Conservation (phyloP, 2,329 filamentous ascomycete species). For the Pseudocercospora ulei region DNA sequence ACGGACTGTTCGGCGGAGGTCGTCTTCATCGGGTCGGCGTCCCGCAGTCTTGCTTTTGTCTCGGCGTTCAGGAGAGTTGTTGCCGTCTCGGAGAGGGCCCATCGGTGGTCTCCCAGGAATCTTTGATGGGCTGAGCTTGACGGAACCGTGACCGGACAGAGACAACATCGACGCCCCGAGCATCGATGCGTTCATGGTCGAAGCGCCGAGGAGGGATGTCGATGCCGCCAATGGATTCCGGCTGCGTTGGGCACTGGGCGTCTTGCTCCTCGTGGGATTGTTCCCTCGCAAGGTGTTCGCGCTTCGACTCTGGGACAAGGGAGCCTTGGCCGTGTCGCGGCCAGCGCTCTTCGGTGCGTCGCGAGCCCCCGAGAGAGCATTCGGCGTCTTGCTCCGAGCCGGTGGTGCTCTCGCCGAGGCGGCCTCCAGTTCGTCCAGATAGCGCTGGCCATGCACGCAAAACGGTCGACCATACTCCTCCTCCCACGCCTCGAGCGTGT, state of each 20-base stretch:
- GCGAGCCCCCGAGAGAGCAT: constrained; percentile 25
- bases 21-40: constrained; percentile 33
- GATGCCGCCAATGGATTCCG: constrained; percentile 28
- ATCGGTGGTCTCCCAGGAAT: constrained; percentile 60
- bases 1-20: constrained; percentile 37
- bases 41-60: constrained; percentile 30
- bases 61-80: constrained; percentile 70
- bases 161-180: constrained; percentile 18
- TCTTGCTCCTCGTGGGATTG: constrained; percentile 39
- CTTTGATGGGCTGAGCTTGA: constrained; percentile 50
- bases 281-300: constrained; percentile 38
- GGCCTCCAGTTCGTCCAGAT: constrained; percentile 71
- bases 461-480: constrained; percentile 91
- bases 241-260: constrained; percentile 36
- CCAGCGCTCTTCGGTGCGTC: constrained; percentile 30
- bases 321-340: constrained; percentile 16
- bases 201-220: constrained; percentile 32
- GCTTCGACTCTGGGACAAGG: constrained; percentile 27
- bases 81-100: constrained; percentile 58
- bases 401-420: constrained; percentile 52
- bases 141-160: constrained; percentile 22
- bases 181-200: constrained; percentile 24
- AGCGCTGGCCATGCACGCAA: constrained; percentile 82
- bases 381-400: constrained; percentile 55
- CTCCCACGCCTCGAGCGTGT: constrained; percentile 76